phyloP scores from a whole-genome alignment of 2,329 filamentous ascomycete genomes.

The Hypoxylon sp. region DNA sequence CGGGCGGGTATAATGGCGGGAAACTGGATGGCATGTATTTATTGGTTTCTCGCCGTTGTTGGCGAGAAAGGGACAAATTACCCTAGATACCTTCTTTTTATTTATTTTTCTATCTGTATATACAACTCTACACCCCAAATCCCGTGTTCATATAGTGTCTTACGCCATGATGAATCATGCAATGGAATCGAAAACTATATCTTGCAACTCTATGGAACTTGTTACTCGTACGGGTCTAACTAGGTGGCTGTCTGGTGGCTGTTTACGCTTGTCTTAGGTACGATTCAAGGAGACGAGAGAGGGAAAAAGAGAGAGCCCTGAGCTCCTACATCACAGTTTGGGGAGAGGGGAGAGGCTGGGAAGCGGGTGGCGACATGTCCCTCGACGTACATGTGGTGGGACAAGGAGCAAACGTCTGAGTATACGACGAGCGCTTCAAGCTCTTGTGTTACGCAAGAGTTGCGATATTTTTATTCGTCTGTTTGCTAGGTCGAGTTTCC shows the following conservation, averaged over 20 bases:
- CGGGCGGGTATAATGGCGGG: background rate
- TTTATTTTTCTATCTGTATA: background rate
- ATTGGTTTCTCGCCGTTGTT: background rate
- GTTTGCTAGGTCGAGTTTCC: no score
- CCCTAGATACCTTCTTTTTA: conserved; percentile 10
- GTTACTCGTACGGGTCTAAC: no score
- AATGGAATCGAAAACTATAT: background rate
- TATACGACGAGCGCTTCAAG: background rate
- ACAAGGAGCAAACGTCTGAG: background rate
- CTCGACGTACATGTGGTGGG: background rate
- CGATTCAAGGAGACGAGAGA: background rate
- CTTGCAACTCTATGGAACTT: no score
- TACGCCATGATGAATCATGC: background rate
- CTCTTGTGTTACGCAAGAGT: background rate
- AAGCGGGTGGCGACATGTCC: background rate
- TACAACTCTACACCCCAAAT: no score
- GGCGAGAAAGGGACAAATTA: background rate
- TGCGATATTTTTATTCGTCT: background rate
- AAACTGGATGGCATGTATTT: background rate
- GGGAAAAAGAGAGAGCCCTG: background rate
- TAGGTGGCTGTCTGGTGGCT: no score
- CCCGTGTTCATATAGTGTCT: background rate
- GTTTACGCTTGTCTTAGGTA: no score
- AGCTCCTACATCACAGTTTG: background rate
- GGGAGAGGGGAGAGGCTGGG: background rate